Evolutionary conservation across 139 green algal genomes (phyloP), one percentile per base, ranked within the genome.

Genomic region (Edaphochlamys debaryana): DNA sequence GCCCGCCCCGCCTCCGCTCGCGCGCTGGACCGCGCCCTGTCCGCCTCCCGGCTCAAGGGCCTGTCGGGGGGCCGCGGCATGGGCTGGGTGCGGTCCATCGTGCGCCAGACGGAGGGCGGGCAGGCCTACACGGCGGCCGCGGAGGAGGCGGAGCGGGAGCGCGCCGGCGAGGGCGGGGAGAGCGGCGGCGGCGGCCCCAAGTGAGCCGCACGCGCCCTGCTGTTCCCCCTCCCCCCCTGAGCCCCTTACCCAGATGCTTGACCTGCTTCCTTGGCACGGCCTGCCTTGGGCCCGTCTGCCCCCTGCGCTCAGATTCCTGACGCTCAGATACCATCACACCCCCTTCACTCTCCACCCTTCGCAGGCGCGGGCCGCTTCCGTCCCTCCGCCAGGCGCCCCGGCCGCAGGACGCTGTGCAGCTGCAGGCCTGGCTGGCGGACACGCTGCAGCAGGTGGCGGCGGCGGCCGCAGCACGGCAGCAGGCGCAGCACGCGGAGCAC

Each of bases 391-490:
- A n/a, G n/a, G n/a, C 86, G 5, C 79, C 66, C 38, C 75, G 86
- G 9, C 60, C 86, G 9, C 86, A 93, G 52, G 90, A 93, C 62
- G 84, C 82, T 0, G 25, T 82, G 8, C 70, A 88, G 73, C 90
- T 93, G 74, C 78, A 90, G 67, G 30, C 77, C 15, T 92, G 90
- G 90, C 86, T 93, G 69, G 56, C 80, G 34, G 90, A 90, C 66
- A 90, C 88, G 84, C 86, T 93, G 84, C 56, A 52, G 5, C 90
- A 90, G 60, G 68, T 90, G n/a, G 64, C 74, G 30, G 38, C 38
- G 17, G 48, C 29, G 22, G 70, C 50, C 3, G 37, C 71, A 4
- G 36, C 50, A 32, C 60, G 38, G 56, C 50, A 66, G 62, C 76
- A 69, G 82, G 52, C 23, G 64, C 54, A 19, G 79, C 20, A 1